Evolutionary conservation across 2,329 filamentous ascomycete species (phyloP), one percentile per base, ranked within the genome.

Genomic region (Xylaria sp.): DNA sequence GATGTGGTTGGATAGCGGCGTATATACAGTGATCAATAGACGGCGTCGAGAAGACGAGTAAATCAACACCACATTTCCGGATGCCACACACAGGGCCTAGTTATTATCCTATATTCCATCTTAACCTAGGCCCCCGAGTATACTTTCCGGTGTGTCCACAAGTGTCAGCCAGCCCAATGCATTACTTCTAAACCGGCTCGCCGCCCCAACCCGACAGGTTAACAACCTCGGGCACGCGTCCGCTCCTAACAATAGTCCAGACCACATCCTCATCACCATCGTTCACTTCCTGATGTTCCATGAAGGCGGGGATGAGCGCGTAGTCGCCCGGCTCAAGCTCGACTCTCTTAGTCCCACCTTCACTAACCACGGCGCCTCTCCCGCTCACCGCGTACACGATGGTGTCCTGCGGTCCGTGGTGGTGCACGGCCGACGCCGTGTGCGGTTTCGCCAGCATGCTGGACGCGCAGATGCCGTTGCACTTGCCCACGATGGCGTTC

Each of bases 211-310:
- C 81, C 14, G 82, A 79, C 19, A 86, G 74, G 68, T 86, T 86
- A n/a, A 81, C 79, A 0, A 86, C 84, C 27, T 82, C 79, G 1
- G 85, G 84, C 30, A 80, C 79, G 27, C 81, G 75, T 3, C 85
- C 85, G 51, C 82, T 83, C 14, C 85, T 75, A 4, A 84, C 82
- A 68, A 88, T 86, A 14, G 84, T 81, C 84, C 85, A 88, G 12
- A 85, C 81, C 0, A 86, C 79, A 55, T 86, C 84, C 65, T 85
- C 83, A 66, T 86, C 85, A 12, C 82, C 81, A 50, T 87, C 84
- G 69, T 88, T 87, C 56, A 86, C 82, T 74, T 88, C 86, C 74
- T 86, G 84, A 73, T 88, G 85, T 73, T 87, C 84, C 58, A 82
- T 79, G 69, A 78, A 86, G 2, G 85, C 84, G 1, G 85, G 86